phyloP scores from a whole-genome alignment of 2,329 filamentous ascomycete genomes.

The Chaetomium sp. region DNA sequence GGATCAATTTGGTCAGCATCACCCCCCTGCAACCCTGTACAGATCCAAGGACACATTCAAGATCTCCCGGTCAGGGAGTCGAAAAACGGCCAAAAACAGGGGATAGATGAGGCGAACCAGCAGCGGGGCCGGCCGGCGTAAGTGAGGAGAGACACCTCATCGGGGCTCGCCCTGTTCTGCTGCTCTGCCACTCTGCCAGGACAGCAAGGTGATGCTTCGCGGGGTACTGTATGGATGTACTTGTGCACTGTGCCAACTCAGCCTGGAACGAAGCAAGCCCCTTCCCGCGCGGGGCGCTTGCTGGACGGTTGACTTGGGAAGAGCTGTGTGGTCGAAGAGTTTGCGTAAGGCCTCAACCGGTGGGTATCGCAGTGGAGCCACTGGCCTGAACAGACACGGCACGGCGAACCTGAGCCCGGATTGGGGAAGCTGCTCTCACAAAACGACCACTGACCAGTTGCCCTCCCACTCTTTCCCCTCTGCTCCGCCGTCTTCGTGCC shows the following conservation, averaged over 20 bases:
- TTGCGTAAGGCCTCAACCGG: constrained; percentile 35
- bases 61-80: constrained; percentile 25
- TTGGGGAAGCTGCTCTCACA: constrained; percentile 14
- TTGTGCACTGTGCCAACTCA: constrained; percentile 26
- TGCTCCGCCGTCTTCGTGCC: constrained; percentile 35
- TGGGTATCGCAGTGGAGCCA: constrained; percentile 29
- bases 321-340: constrained; percentile 32
- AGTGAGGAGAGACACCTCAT: not conserved
- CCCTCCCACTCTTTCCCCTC: constrained; percentile 21
- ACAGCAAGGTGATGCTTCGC: not conserved
- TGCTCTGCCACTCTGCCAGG: not conserved
- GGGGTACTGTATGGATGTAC: not conserved
- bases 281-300: constrained; percentile 27
- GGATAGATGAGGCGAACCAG: constrained; percentile 21
- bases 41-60: constrained; percentile 24
- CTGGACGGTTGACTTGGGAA: constrained; percentile 32
- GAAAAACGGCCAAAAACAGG: not conserved
- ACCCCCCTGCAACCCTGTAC: constrained; percentile 27
- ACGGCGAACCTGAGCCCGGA: constrained; percentile 23
- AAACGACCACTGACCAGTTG: constrained; percentile 22
- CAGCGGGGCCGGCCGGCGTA: constrained; percentile 5
- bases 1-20: constrained; percentile 21
- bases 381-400: constrained; percentile 21
- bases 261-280: constrained; percentile 19
- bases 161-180: not conserved